These are phyloP conservation scores for Colletotrichum nymphaeae DNA, from an alignment of 2,329 filamentous ascomycete genomes.

Conservation along the genomic window DNA sequence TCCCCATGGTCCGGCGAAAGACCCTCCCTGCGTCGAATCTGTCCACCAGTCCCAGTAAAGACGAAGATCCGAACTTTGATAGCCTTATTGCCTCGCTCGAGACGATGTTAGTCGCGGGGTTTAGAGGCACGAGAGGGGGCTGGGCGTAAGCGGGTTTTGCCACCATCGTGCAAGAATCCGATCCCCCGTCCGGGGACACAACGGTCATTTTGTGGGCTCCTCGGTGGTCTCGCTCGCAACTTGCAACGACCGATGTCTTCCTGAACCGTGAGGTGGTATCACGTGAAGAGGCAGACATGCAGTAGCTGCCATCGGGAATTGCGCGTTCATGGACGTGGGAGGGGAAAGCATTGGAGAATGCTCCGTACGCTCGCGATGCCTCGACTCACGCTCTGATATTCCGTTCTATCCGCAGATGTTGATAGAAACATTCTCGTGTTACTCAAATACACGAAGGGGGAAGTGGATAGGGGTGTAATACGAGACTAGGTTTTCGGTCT, in stretches of 20 bases:
- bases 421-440: neutral
- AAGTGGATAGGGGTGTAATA: neutral
- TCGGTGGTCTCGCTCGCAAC: neutral
- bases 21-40: neutral
- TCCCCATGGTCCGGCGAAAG: constrained; percentile 1
- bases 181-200: constrained; percentile 9
- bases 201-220: constrained; percentile 12
- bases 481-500: neutral
- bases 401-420: neutral
- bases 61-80: neutral
- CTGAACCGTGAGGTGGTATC: neutral
- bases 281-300: neutral
- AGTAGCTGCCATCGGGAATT: constrained; percentile 3
- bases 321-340: neutral
- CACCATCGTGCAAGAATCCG: constrained; percentile 18
- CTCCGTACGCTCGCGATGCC: neutral
- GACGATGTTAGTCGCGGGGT: neutral
- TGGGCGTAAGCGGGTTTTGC: constrained; percentile 3
- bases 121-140: neutral
- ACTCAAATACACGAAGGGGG: neutral
- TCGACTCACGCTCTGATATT: neutral
- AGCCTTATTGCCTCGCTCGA: neutral
- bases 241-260: too few species aligned
- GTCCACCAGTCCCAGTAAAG: neutral
- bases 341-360: neutral